phyloP scores from a whole-genome alignment of 75 land plant species.

The Adiantum capillusveneris region DNA sequence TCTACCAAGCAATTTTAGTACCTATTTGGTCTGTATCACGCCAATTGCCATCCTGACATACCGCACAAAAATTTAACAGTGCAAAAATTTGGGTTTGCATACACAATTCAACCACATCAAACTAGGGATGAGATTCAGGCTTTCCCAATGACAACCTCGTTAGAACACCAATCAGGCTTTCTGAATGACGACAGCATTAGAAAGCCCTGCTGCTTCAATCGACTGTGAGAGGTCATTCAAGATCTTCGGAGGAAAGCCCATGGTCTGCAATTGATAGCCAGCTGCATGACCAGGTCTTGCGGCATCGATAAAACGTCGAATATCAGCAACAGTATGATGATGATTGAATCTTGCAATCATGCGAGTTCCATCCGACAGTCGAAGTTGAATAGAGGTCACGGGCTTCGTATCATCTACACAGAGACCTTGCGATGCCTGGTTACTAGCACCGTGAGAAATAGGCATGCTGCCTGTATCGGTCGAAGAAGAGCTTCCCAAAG shows the following conservation, averaged over 20 bases:
- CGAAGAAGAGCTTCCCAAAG: constrained; percentile 42
- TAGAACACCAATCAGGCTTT: no score
- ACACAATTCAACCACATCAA: no score
- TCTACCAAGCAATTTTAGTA: no score
- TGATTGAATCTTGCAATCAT: constrained; percentile 93
- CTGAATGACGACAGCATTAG: constrained; percentile 90
- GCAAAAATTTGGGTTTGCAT: no score
- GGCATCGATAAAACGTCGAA: constrained; percentile 81
- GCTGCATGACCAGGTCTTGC: constrained; percentile 61
- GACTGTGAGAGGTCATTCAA: constrained; percentile 59
- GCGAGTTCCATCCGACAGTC: constrained; percentile 91
- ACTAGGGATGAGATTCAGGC: no score
- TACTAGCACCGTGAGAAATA: constrained; percentile 8
- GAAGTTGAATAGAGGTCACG: constrained; percentile 74
- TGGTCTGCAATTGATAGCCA: constrained; percentile 60
- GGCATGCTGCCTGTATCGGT: constrained; percentile 14
- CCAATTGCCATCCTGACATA: no score
- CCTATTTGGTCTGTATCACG: no score
- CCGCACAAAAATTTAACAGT: no score
- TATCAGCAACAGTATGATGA: constrained; percentile 80
- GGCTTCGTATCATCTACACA: constrained; percentile 63
- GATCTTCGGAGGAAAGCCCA: constrained; percentile 90
- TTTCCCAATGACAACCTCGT: no score
- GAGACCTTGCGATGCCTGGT: constrained; percentile 46
- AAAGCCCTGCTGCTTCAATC: constrained; percentile 76